These are phyloP conservation scores for Metarhizium robertsii DNA, from an alignment of 2,329 filamentous ascomycete genomes.

Conservation along the genomic window DNA sequence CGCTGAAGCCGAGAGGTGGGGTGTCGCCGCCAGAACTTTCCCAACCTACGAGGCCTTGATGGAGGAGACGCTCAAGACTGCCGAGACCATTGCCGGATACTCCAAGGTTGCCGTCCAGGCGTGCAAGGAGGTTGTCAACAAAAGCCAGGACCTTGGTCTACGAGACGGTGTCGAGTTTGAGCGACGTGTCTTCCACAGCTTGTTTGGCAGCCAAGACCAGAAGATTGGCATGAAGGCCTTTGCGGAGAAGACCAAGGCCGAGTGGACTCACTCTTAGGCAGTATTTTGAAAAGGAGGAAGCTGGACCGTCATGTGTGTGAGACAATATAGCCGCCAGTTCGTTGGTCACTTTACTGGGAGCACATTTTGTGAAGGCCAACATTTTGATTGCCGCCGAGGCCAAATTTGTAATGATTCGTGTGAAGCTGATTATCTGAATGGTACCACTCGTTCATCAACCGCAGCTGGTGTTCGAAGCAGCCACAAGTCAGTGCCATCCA, in stretches of 20 bases:
- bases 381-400: too few species aligned
- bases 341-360: too few species aligned
- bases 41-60: conserved; percentile 73
- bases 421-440: too few species aligned
- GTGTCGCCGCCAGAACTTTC: conserved; percentile 76
- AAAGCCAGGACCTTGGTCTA: conserved; percentile 85
- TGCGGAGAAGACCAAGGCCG: conserved; percentile 84
- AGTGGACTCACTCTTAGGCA: conserved; percentile 72
- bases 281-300: not conserved
- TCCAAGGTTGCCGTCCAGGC: conserved; percentile 81
- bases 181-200: conserved; percentile 79
- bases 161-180: conserved; percentile 93
- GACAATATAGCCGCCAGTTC: not conserved
- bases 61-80: conserved; percentile 70
- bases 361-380: too few species aligned
- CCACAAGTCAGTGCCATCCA: too few species aligned
- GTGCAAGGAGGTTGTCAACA: conserved; percentile 97
- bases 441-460: too few species aligned
- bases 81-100: conserved; percentile 81
- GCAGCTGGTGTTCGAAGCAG: too few species aligned
- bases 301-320: not conserved
- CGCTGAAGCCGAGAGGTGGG: conserved; percentile 80
- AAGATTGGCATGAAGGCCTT: conserved; percentile 97
- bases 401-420: too few species aligned
- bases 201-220: conserved; percentile 94